Evolutionary conservation across 176 grass and related monocot genomes (phyloP).

Genomic region (Eleusine indica): DNA sequence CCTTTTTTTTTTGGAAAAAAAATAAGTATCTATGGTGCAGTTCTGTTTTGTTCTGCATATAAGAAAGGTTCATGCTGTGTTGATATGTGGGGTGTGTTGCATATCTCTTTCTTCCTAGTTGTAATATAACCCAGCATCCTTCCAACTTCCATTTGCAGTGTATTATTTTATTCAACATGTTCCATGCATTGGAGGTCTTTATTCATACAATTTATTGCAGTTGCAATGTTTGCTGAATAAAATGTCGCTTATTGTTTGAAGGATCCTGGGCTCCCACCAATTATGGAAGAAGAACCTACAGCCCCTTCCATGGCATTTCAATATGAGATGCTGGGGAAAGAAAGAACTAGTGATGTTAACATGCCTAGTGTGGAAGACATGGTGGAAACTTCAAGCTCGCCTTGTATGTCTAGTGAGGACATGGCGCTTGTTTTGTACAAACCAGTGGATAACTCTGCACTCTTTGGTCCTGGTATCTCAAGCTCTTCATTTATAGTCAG

Average conservation of each 20-base stretch:
- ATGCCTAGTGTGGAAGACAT: conserved; percentile 42
- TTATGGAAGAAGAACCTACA: conserved; percentile 52
- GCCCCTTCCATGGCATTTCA: conserved; percentile 29
- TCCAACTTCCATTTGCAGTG: neutral
- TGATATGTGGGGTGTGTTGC: neutral
- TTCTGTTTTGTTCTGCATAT: conserved; percentile 14
- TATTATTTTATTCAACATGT: conserved; percentile 35
- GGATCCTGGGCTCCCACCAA: conserved; percentile 58
- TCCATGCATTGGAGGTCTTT: neutral
- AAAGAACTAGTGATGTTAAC: conserved; percentile 25
- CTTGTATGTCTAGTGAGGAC: conserved; percentile 41
- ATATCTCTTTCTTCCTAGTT: conserved; percentile 19
- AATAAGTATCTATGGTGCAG: neutral
- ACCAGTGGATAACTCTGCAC: conserved; percentile 36
- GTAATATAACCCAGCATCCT: conserved; percentile 18
- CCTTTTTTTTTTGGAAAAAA: neutral
- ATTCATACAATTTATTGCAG: neutral
- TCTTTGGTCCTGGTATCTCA: conserved; percentile 36
- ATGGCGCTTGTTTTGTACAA: conserved; percentile 83
- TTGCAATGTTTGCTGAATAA: conserved; percentile 32
- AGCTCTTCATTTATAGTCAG: conserved; percentile 72
- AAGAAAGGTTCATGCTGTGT: neutral
- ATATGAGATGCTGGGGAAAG: conserved; percentile 37
- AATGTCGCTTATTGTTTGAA: conserved; percentile 42
- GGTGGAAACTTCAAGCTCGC: conserved; percentile 39